A percentile compares a stretch with the other conserved stretches of the same genome.
These are phyloP conservation scores for Paxillus ammoniavirescens DNA, from an alignment of 768 basidiomycete genomes.

Conservation along the genomic window DNA sequence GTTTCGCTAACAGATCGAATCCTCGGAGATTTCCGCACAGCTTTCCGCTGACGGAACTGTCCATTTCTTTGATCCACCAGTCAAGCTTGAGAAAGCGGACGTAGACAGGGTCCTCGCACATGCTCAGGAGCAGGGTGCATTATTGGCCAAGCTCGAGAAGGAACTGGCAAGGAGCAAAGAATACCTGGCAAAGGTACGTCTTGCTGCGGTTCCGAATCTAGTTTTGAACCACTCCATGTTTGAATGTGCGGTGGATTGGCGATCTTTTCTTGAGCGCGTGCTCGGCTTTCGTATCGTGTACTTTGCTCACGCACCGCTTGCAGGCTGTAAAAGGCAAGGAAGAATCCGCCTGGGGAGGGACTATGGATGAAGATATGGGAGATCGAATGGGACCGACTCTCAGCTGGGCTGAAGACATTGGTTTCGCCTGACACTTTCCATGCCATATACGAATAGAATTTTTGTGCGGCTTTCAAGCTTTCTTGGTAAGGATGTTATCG, in stretches of 20 bases:
- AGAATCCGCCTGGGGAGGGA: conserved; percentile 21
- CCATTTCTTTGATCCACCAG: conserved; percentile 64
- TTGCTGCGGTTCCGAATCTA: neutral
- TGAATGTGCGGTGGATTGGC: neutral
- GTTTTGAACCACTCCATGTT: neutral
- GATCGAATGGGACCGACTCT: conserved; percentile 20
- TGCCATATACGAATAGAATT: neutral
- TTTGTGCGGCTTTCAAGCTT: neutral
- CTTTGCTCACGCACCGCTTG: neutral
- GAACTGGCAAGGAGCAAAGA: conserved; percentile 62
- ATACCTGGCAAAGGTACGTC: conserved; percentile 65
- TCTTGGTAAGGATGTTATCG: neutral
- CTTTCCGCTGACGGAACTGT: conserved; percentile 71
- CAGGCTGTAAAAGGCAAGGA: conserved; percentile 33
- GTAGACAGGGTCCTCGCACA: conserved; percentile 57
- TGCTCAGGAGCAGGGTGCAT: conserved; percentile 46
- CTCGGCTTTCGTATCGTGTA: neutral
- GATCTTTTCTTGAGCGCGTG: neutral
- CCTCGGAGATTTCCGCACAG: conserved; percentile 64
- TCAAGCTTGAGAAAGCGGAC: conserved; percentile 56
- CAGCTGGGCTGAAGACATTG: conserved; percentile 28
- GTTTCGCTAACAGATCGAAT: conserved; percentile 55
- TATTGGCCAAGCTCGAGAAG: conserved; percentile 22
- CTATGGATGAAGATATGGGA: conserved; percentile 27
- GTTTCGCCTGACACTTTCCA: conserved; percentile 13